Percentiles rank a stretch among this genome's conserved stretches.
Evolutionary conservation across 139 green algal species (phyloP).

Genomic region (Diplosphaera chodatii): DNA sequence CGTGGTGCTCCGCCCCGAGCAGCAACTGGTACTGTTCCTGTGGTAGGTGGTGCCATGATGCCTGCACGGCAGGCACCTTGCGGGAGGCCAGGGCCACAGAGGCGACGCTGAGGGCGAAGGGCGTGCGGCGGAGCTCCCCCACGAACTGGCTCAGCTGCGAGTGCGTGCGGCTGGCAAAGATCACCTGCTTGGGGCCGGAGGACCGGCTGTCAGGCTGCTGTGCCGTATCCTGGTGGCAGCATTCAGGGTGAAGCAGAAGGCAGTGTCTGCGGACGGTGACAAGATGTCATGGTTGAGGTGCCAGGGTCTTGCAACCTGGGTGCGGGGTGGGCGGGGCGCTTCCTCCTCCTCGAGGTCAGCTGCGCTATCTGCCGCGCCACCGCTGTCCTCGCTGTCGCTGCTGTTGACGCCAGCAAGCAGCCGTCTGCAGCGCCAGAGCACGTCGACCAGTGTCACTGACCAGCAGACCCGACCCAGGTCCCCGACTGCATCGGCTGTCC

Average conservation of each 20-base stretch:
- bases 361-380: neutral
- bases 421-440: neutral
- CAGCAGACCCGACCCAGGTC: too few species aligned
- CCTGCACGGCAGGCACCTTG: conserved; percentile 31
- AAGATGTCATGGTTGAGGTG: too few species aligned
- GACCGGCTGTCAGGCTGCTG: too few species aligned
- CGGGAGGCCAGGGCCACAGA: conserved; percentile 61
- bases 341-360: conserved; percentile 8
- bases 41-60: too few species aligned
- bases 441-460: too few species aligned
- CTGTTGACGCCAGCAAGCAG: neutral
- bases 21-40: too few species aligned
- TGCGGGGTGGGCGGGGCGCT: neutral
- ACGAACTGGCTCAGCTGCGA: conserved; percentile 93
- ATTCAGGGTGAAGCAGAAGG: too few species aligned
- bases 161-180: conserved; percentile 92
- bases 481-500: too few species aligned
- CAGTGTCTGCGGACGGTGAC: too few species aligned
- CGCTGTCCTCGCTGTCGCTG: conserved; percentile 15
- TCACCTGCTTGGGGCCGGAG: conserved; percentile 55
- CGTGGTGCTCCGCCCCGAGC: too few species aligned
- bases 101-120: conserved; percentile 46
- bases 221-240: too few species aligned
- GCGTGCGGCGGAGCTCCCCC: conserved; percentile 65
- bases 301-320: neutral